Evolutionary conservation across 192 early-diverging fungal genomes (phyloP), one percentile per base, ranked within the genome.

Genomic region (Coemansia sp.): DNA sequence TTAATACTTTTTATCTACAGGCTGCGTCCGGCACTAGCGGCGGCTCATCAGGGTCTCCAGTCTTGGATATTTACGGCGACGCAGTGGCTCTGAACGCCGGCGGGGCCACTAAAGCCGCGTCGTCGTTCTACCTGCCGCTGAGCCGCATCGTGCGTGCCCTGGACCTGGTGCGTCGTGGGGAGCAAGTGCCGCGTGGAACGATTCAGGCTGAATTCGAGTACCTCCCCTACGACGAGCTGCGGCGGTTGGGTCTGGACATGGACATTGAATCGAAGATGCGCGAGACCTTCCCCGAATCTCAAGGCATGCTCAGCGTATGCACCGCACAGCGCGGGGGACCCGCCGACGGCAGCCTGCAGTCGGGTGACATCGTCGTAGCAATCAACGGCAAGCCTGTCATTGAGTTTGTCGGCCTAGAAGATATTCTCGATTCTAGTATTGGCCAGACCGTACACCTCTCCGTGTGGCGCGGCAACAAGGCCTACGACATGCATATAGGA

Each of bases 1-100:
- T 92, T 71, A 94, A 92, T 70, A 94, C 91, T 1, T 94, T 94
- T 76, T 94, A 92, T 71, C 75, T 92, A 16, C 90, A 91, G 77
- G 89, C 91, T 0, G 88, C 90, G 3, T 90, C 92, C 15, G 86
- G 88, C 29, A 91, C 89, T 4, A 90, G 88, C 68, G 91, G 90
- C 62, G 92, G 92, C 2, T 90, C 89, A 24, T 90, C 88, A 12
- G 92, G 92, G 22, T 89, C 87, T 67, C 91, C 92, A 6, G 91
- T 94, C 7, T 75, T 94, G n/a, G 89, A 92, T 62, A 90, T 92
- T 60, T 84, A 89, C 34, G 92, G 92, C 29, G 83, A 92, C 64
- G 92, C 92, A 7, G 89, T 94, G 13, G 92, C 89, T 2, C 78
- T 94, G 24, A 89, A 92, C 35, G 78, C 78, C 18, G 80, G 75